Conservation (phyloP, 108 stramenopile genomes). For the Aurantiochytrium sp. region DNA sequence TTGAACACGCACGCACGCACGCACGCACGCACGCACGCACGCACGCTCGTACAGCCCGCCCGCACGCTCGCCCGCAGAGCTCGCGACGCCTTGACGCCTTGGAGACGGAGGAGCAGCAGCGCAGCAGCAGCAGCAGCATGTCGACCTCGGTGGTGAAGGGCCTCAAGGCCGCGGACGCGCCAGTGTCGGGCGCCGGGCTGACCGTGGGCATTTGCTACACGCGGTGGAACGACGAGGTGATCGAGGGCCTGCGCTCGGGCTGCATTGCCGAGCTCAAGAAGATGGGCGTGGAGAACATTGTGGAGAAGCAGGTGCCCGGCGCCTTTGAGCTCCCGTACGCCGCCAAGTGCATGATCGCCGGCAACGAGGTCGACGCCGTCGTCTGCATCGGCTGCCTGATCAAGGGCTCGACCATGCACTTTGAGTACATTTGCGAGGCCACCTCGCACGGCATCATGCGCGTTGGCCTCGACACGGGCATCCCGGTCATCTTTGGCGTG, state of each 20-base stretch:
- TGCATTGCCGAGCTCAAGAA: slow-evolving; percentile 43
- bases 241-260: slow-evolving; percentile 37
- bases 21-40: too few relatives aligned
- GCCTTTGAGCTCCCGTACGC: slow-evolving; percentile 92
- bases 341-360: slow-evolving; percentile 44
- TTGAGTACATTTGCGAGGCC: slow-evolving; percentile 94
- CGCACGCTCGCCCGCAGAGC: too few relatives aligned
- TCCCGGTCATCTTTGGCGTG: slow-evolving; percentile 81
- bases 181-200: slow-evolving; percentile 39
- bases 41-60: too few relatives aligned
- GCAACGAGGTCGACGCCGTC: slow-evolving; percentile 76
- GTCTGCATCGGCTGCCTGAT: slow-evolving; percentile 88
- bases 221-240: slow-evolving; percentile 54
- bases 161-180: background rate
- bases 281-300: slow-evolving; percentile 4
- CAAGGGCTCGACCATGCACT: slow-evolving; percentile 98
- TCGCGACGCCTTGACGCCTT: too few relatives aligned
- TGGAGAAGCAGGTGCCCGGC: slow-evolving; percentile 86
- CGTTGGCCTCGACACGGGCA: slow-evolving; percentile 73
- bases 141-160: slow-evolving; percentile 1
- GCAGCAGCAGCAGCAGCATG: background rate
- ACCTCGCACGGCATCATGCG: slow-evolving; percentile 87
- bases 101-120: background rate
- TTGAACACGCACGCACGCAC: too few relatives aligned
- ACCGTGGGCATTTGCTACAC: slow-evolving; percentile 53